Evolutionary conservation across 345 rosid genomes (phyloP), one percentile per base, ranked within the genome.

Genomic region (Bruguiera parviflora): DNA sequence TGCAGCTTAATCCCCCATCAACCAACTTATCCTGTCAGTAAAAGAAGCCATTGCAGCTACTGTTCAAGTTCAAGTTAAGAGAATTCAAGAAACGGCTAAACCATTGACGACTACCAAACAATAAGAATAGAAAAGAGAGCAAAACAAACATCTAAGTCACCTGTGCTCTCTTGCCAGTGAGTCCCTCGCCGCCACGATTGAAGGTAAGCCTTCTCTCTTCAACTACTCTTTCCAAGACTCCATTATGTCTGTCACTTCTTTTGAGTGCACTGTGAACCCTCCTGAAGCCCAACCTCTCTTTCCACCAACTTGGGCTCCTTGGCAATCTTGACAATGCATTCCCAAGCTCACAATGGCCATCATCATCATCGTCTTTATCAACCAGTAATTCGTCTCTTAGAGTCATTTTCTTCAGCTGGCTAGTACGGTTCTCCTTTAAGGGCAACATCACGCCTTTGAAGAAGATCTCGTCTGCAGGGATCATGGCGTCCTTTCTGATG

Each of bases 391-490:
- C 91, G 5, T 92, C 91, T 68, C 86, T 64, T 27, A 92, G 55
- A 33, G 98, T 92, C 79, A 71, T 76, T 82, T 85, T 85, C 39
- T 86, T 75, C 7, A 66, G 35, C 69, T 73, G 73, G 66, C 64
- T 72, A 33, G 43, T 63, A 64, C 77, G 64, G 66, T 78, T 64
- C 35, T 81, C 87, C 81, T 83, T 86, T 77, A 53, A 58, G 32
- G 98, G 98, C 78, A 90, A 52, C 79, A 90, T 63, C 84, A 64
- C 75, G 11, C 98, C 96, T 80, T 89, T 79, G 79, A 76, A 83
- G 83, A 92, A 86, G 75, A 90, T 86, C 80, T 92, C 90, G 72
- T 87, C 96, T 1, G 98, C 95, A 29, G 95, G 84, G 11, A 74
- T 83, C 86, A 90, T 86, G 73, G 73, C 64, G 67, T 74, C 69